These are phyloP conservation scores for Pseudomonodictys pantanalensis DNA, from an alignment of 495 filamentous ascomycete genomes.

Conservation along the genomic window DNA sequence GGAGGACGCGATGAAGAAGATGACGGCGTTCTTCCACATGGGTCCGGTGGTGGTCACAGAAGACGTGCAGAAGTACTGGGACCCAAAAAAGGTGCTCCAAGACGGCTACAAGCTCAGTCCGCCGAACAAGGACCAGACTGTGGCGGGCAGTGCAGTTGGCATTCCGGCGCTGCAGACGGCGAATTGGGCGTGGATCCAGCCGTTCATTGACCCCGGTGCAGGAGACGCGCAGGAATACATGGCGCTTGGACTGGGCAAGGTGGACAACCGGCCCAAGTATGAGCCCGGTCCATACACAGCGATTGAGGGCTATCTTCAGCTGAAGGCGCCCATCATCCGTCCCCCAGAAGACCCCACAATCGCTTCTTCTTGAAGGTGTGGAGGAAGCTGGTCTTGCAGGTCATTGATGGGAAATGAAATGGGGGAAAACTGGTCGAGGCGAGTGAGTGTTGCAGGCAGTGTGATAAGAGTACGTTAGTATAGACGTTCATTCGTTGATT, in stretches of 20 bases:
- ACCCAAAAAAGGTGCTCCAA: no score
- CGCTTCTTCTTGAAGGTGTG: no score
- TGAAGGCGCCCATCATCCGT: neutral
- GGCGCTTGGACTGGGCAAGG: neutral
- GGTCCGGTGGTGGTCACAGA: constrained; percentile 2
- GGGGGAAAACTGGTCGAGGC: no score
- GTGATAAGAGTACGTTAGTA: no score
- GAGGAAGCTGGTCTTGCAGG: no score
- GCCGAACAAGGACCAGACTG: neutral
- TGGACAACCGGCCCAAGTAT: neutral
- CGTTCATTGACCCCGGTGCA: neutral
- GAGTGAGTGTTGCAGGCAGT: no score
- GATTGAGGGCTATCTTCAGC: constrained; percentile 1
- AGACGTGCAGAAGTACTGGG: neutral
- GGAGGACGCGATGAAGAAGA: constrained; percentile 41
- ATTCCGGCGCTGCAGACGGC: neutral
- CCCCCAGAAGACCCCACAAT: no score
- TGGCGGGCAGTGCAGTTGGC: neutral
- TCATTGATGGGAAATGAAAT: no score
- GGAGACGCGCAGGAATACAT: neutral
- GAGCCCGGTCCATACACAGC: neutral
- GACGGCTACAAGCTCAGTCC: no score
- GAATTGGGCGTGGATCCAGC: neutral
- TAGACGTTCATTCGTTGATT: no score
- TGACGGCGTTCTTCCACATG: constrained; percentile 3